These are phyloP conservation scores for Podaxis pistillaris DNA, from an alignment of 768 basidiomycete genomes.

Conservation along the genomic window DNA sequence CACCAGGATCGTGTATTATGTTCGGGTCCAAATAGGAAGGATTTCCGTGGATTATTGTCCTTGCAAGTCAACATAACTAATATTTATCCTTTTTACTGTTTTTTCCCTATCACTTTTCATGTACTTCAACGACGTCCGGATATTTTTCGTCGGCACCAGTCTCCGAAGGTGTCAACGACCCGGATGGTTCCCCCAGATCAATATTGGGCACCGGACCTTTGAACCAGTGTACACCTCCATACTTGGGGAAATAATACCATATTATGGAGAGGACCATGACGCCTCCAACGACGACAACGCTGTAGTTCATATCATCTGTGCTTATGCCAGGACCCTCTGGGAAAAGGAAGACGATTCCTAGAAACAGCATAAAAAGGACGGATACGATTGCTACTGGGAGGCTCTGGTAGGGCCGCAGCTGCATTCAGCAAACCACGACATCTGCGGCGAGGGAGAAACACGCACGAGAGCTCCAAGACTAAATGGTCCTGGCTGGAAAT, in stretches of 20 bases:
- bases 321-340: constrained; percentile 52
- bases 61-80: not conserved
- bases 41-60: not conserved
- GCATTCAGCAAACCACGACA: not conserved
- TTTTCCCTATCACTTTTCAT: not conserved
- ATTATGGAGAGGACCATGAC: constrained; percentile 54
- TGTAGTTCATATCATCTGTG: constrained; percentile 66
- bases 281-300: constrained; percentile 65
- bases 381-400: constrained; percentile 55
- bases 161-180: not conserved
- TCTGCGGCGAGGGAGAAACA: not conserved
- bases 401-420: constrained; percentile 37
- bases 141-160: not conserved
- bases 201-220: constrained; percentile 57
- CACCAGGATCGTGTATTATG: too few relatives aligned
- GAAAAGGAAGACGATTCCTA: constrained; percentile 64
- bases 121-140: not conserved
- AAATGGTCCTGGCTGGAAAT: constrained; percentile 59
- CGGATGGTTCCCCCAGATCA: constrained; percentile 9
- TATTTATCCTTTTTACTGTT: not conserved
- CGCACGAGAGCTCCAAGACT: constrained; percentile 39
- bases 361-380: constrained; percentile 67
- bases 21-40: too few relatives aligned
- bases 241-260: constrained; percentile 72
- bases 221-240: constrained; percentile 79